Evolutionary conservation across 2,329 filamentous ascomycete species (phyloP).

Genomic region (Aspergillus sp.): DNA sequence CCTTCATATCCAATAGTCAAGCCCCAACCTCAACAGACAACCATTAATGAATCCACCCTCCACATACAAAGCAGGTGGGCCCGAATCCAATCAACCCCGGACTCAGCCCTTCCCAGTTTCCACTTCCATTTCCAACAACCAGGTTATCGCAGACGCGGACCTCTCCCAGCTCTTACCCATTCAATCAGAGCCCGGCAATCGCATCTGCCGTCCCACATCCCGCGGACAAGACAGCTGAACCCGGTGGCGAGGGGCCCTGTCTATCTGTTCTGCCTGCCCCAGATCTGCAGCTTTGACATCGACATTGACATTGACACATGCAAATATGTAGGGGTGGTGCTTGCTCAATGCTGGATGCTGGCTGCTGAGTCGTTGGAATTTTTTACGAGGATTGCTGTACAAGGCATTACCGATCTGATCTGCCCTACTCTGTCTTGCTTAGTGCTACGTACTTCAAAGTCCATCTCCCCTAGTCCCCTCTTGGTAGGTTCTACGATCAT

Average conservation of each 20-base stretch:
- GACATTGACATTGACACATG: too few relatives aligned
- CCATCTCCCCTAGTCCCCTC: neutral
- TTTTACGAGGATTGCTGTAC: too few relatives aligned
- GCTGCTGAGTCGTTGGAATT: too few relatives aligned
- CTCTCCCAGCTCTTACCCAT: too few relatives aligned
- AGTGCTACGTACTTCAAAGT: too few relatives aligned
- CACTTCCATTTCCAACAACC: neutral
- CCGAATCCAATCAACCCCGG: neutral
- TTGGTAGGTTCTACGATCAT: neutral
- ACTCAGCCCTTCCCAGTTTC: neutral
- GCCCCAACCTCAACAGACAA: neutral
- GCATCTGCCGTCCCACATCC: neutral
- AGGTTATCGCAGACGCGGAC: neutral
- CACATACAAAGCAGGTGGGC: neutral
- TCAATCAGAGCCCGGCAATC: neutral
- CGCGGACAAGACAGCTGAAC: conserved; percentile 19
- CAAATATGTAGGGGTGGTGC: too few relatives aligned
- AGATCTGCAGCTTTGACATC: neutral
- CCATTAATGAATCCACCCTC: too few relatives aligned
- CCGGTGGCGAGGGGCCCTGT: conserved; percentile 14
- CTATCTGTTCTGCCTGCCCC: neutral
- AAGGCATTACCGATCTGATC: too few relatives aligned
- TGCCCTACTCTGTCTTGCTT: too few relatives aligned
- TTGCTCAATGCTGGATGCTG: too few relatives aligned
- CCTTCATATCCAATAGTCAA: too few relatives aligned